phyloP scores from a whole-genome alignment of 495 filamentous ascomycete species.

The Lophiostoma macrostomum region DNA sequence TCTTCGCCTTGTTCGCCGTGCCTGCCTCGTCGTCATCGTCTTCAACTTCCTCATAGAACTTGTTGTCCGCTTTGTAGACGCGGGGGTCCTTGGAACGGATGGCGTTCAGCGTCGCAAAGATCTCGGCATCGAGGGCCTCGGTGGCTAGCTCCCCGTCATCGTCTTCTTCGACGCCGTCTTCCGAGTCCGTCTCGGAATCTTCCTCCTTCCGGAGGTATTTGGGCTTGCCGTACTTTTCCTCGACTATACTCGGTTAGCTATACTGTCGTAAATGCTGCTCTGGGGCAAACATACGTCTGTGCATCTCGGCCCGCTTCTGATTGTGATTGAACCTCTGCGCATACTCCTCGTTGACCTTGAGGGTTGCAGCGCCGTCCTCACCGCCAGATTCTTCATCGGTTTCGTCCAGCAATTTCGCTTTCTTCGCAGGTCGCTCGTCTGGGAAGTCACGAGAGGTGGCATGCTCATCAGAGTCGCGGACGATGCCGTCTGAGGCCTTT shows the following conservation, averaged over 20 bases:
- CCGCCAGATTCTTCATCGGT: constrained; percentile 42
- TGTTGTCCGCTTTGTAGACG: constrained; percentile 75
- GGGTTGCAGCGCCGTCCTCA: constrained; percentile 43
- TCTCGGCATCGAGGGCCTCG: constrained; percentile 77
- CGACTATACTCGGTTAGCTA: constrained; percentile 53
- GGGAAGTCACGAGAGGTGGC: neutral
- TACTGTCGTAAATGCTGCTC: neutral
- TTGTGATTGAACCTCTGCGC: constrained; percentile 91
- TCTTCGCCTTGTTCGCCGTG: constrained; percentile 45
- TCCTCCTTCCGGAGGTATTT: constrained; percentile 43
- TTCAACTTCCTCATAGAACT: constrained; percentile 69
- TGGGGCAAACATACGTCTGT: constrained; percentile 60
- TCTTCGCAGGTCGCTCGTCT: constrained; percentile 26
- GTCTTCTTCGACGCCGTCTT: constrained; percentile 78
- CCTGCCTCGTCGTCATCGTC: constrained; percentile 49
- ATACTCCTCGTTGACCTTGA: constrained; percentile 89
- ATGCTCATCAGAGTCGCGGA: neutral
- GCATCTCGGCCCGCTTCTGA: constrained; percentile 88
- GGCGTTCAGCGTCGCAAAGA: constrained; percentile 76
- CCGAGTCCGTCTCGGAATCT: constrained; percentile 56
- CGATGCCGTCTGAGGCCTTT: neutral
- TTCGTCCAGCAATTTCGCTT: constrained; percentile 36
- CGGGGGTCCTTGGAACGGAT: constrained; percentile 86
- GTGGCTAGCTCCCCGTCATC: constrained; percentile 83
- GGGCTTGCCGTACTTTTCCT: constrained; percentile 74